Evolutionary conservation across 768 basidiomycete genomes (phyloP).

Genomic region (Cytidiella melzeri): DNA sequence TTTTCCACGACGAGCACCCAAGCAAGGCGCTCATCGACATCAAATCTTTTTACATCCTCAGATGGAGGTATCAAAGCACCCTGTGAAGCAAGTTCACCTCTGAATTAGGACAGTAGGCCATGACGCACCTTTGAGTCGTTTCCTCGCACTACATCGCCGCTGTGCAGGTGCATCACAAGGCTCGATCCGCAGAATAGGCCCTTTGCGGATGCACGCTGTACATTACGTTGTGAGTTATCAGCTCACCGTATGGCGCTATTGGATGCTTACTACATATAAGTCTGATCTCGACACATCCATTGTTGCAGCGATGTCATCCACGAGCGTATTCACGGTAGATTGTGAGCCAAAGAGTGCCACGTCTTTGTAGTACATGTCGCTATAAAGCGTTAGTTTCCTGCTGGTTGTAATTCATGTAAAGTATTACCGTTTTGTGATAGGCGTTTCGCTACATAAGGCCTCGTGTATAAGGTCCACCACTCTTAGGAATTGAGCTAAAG

Average conservation of each 20-base stretch:
- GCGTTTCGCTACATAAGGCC: conserved; percentile 45
- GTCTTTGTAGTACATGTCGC: conserved; percentile 88
- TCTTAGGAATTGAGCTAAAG: conserved; percentile 69
- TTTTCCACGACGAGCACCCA: conserved; percentile 94
- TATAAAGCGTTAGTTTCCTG: conserved; percentile 22
- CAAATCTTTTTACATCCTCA: conserved; percentile 63
- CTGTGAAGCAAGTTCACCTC: no score
- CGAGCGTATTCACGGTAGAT: conserved; percentile 78
- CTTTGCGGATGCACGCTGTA: conserved; percentile 82
- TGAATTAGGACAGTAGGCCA: no score
- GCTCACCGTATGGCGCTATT: no score
- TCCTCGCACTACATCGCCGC: conserved; percentile 44
- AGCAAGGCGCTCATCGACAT: conserved; percentile 43
- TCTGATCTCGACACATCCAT: conserved; percentile 67
- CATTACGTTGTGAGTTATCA: no score
- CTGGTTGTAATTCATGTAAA: not conserved
- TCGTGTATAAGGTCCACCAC: conserved; percentile 68
- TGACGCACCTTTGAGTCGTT: conserved; percentile 53
- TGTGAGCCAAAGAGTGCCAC: conserved; percentile 75
- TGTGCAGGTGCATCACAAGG: conserved; percentile 49
- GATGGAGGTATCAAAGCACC: conserved; percentile 70
- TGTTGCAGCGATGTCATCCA: conserved; percentile 87
- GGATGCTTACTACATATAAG: conserved; percentile 63
- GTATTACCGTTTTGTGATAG: conserved; percentile 26
- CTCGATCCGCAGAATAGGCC: conserved; percentile 75